These are phyloP conservation scores for Afroboletus lepidellus DNA, from an alignment of 1,284 basidiomycete species.

Conservation along the genomic window DNA sequence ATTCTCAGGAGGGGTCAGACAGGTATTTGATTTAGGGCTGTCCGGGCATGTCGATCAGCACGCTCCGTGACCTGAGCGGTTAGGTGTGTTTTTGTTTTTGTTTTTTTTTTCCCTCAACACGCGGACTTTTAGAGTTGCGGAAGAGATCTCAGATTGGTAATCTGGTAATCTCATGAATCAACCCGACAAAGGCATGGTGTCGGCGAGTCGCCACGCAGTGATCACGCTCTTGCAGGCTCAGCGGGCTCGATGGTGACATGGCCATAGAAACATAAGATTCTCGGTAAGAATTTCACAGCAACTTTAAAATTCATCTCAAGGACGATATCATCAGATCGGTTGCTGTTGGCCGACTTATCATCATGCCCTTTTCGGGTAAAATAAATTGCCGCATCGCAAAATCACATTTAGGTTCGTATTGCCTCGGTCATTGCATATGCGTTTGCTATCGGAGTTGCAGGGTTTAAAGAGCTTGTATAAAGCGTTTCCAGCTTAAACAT, in stretches of 20 bases:
- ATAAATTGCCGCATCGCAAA: constrained; percentile 22
- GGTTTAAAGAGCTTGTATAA: constrained; percentile 31
- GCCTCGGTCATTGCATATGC: constrained; percentile 34
- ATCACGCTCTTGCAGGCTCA: constrained; percentile 26
- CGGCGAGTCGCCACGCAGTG: constrained; percentile 29
- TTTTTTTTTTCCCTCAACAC: constrained; percentile 22
- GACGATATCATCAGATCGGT: constrained; percentile 27
- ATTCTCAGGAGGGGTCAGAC: constrained; percentile 27
- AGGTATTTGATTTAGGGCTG: constrained; percentile 32
- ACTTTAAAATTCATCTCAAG: constrained; percentile 27
- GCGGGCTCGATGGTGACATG: constrained; percentile 31
- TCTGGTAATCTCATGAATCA: constrained; percentile 28
- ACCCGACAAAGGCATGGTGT: constrained; percentile 28
- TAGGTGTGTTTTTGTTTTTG: constrained; percentile 25
- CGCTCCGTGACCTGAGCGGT: constrained; percentile 23
- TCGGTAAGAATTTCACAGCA: constrained; percentile 31
- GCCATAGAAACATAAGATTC: constrained; percentile 21
- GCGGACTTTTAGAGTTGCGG: constrained; percentile 29
- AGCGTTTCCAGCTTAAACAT: constrained; percentile 29
- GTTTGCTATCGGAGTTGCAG: constrained; percentile 35
- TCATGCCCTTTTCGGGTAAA: constrained; percentile 27
- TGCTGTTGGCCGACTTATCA: constrained; percentile 22
- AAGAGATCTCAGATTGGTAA: constrained; percentile 31
- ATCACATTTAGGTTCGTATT: constrained; percentile 36
- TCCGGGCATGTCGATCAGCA: constrained; percentile 35